phyloP scores from a whole-genome alignment of 257 asterid genomes.

The Rauvolfia tetraphylla region DNA sequence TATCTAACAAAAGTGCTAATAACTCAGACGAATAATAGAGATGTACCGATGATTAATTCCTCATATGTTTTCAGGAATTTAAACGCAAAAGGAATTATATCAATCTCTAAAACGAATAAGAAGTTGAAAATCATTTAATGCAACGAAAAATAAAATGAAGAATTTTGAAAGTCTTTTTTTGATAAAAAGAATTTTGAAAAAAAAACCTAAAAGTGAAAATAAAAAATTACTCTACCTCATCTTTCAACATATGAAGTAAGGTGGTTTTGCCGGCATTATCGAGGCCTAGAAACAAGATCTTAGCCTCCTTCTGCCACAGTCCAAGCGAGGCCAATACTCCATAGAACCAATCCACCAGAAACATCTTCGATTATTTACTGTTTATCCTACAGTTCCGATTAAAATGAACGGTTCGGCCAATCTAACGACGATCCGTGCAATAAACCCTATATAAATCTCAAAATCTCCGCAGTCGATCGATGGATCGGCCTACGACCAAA shows the following conservation, averaged over 20 bases:
- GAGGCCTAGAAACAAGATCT: constrained; percentile 86
- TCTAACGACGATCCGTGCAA: constrained; percentile 7
- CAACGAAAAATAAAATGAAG: not conserved
- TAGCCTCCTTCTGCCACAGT: constrained; percentile 95
- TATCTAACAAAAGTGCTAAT: not conserved
- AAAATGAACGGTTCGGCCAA: not conserved
- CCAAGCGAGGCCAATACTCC: constrained; percentile 92
- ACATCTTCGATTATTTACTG: constrained; percentile 36
- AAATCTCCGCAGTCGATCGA: not conserved
- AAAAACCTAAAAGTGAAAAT: not conserved
- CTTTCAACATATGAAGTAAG: constrained; percentile 90
- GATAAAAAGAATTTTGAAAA: not conserved
- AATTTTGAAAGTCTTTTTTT: too few relatives aligned
- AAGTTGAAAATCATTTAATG: not conserved
- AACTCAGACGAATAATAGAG: not conserved
- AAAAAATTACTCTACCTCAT: constrained; percentile 64
- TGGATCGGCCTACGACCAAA: constrained; percentile 21
- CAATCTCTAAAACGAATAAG: not conserved
- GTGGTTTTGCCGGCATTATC: constrained; percentile 98
- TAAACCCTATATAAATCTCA: constrained; percentile 7
- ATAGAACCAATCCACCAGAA: constrained; percentile 89
- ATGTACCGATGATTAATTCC: not conserved
- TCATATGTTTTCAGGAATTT: not conserved
- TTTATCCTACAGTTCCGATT: not conserved
- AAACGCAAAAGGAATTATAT: not conserved